Base-by-base conservation (phyloP, 352 stramenopile genomes). In the Globisporangium lucens region DNA sequence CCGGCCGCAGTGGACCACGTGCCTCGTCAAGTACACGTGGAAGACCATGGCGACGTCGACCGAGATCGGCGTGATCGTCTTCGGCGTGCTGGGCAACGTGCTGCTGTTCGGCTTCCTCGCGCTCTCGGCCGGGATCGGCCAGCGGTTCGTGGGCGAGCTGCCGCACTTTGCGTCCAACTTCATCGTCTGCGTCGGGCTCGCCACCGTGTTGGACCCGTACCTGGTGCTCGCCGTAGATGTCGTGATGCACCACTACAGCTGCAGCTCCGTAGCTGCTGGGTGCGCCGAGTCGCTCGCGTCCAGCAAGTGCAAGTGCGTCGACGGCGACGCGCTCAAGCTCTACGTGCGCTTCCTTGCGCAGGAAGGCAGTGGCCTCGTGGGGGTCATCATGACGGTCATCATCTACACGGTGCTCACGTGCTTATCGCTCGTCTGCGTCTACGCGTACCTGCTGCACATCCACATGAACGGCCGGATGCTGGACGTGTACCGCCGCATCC, bases 381-480 rank as follows among this genome's bases (percentile, higher is more conserved):
- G 90, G n/a, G 69, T 87, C 33, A 74, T 95, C 58, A 71, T 97
- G 58, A 90, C 84, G 2, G 59, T 90, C 55, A 85, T 97, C 58
- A 46, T 97, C 33, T 96, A 95, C 65, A 67, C 72, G 9, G 78
- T 79, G 2, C 76, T 93, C 46, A 86, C 81, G 47, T 81, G 81
- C 49, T 24, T 90, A 24, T 77, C 81, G 33, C 70, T 87, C 20
- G 68, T 83, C 29, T 74, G 69, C 24, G 71, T 95, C 12, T 94
- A 95, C 68, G 69, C 74, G 63, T 97, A 97, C 64, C 69, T 97
- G 33, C 78, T 97, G 9, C 79, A 93, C 62, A 73, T 94, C 6
- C 90, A 97, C 80, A 93, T 95, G 82, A 96, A 97, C 68, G 90
- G 89, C 13, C 85, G 90, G 55, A 93, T 97, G 84, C 77, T 97